Percentiles rank a stretch among this genome's conserved stretches.
Evolutionary conservation across 495 filamentous ascomycete genomes (phyloP).

Genomic region (Xylaria grammica): DNA sequence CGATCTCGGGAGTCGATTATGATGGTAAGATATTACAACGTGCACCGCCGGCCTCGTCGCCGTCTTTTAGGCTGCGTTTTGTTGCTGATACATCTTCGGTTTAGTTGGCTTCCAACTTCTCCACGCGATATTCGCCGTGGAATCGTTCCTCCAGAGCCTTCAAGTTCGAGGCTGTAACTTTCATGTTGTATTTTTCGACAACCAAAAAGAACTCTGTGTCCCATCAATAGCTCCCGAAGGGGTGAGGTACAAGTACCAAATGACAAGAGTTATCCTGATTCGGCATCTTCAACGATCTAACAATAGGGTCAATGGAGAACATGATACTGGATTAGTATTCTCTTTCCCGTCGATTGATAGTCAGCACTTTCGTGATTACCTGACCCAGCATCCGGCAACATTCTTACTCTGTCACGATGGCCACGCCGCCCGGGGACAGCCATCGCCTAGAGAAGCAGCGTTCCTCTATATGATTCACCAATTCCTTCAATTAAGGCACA

Average conservation of each 20-base stretch:
- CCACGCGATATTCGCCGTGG: slow-evolving; percentile 71
- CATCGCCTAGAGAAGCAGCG: slow-evolving; percentile 12
- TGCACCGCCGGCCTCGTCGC: background rate
- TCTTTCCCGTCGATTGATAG: slow-evolving; percentile 54
- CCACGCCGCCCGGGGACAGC: background rate
- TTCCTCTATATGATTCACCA: slow-evolving; percentile 23
- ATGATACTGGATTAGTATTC: slow-evolving; percentile 37
- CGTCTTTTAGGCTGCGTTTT: background rate
- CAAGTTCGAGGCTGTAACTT: slow-evolving; percentile 68
- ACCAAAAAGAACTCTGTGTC: slow-evolving; percentile 52
- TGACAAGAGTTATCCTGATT: slow-evolving; percentile 66
- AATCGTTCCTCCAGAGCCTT: slow-evolving; percentile 65
- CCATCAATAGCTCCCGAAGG: slow-evolving; percentile 35
- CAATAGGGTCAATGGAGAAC: background rate
- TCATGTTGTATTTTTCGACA: slow-evolving; percentile 70
- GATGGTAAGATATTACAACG: slow-evolving; percentile 44
- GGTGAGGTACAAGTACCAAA: slow-evolving; percentile 55
- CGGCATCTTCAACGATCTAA: slow-evolving; percentile 58
- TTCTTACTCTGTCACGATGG: slow-evolving; percentile 71
- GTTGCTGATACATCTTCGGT: slow-evolving; percentile 7
- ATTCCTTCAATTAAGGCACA: slow-evolving; percentile 26
- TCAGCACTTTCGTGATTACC: slow-evolving; percentile 57
- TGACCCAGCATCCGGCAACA: slow-evolving; percentile 56
- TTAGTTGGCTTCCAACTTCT: slow-evolving; percentile 70
- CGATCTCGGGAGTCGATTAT: slow-evolving; percentile 66